These are phyloP conservation scores for Immersiporthe knoxdaviesiana DNA, from an alignment of 2,329 filamentous ascomycete species.

Conservation along the genomic window DNA sequence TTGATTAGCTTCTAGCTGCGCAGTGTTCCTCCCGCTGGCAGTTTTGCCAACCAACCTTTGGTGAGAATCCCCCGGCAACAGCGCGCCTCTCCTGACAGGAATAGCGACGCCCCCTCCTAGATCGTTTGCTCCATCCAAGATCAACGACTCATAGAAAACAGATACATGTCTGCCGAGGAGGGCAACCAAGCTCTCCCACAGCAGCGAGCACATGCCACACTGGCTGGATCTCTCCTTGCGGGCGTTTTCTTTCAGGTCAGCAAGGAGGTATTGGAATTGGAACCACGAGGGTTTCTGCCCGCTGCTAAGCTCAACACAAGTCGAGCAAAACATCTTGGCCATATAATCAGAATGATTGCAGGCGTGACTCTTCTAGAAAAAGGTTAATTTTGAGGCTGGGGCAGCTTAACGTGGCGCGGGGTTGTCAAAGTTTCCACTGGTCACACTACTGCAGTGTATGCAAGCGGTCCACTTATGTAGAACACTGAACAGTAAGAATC, in stretches of 20 bases:
- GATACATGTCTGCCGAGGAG: neutral
- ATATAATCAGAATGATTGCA: neutral
- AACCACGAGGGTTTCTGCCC: neutral
- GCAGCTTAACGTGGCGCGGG: neutral
- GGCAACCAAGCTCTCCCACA: neutral
- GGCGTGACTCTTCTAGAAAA: neutral
- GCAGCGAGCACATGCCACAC: conserved; percentile 1
- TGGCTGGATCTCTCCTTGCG: neutral
- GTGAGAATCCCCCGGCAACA: neutral
- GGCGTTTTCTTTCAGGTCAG: neutral
- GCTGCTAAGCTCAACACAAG: neutral
- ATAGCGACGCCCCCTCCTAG: neutral
- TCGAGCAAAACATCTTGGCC: neutral
- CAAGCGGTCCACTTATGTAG: neutral
- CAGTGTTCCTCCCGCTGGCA: neutral
- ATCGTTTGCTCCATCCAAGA: neutral
- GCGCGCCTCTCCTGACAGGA: neutral
- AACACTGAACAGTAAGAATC: no score
- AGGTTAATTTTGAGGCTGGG: neutral
- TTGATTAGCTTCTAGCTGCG: neutral
- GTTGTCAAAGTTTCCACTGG: neutral
- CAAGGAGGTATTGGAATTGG: neutral
- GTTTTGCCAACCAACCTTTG: neutral
- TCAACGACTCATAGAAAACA: neutral
- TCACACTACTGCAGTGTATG: neutral